Evolutionary conservation across 176 grass and related monocot species (phyloP).

Genomic region (Oryza australiensis): DNA sequence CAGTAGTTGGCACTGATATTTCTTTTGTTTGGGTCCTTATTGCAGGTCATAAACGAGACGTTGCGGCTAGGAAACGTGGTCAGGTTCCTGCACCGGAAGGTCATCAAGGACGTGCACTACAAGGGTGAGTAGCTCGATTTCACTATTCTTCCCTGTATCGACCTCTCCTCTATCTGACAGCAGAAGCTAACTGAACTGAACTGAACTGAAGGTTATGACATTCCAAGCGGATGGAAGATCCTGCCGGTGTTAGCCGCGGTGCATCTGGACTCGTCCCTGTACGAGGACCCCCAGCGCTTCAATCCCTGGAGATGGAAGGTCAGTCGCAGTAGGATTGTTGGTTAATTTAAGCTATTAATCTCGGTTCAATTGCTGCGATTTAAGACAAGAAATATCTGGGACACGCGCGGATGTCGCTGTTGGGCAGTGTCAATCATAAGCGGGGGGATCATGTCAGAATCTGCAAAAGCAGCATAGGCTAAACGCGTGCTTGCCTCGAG

Average conservation of each 20-base stretch:
- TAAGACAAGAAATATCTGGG: not conserved
- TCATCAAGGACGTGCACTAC: slow-evolving; percentile 80
- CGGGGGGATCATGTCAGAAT: not conserved
- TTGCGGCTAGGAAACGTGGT: slow-evolving; percentile 92
- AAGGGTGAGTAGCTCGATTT: slow-evolving; percentile 55
- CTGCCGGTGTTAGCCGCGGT: slow-evolving; percentile 73
- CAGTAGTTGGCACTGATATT: not conserved
- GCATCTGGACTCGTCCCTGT: slow-evolving; percentile 67
- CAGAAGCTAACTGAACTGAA: not conserved
- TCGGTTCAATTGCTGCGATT: not conserved
- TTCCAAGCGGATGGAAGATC: slow-evolving; percentile 84
- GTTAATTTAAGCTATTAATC: not conserved
- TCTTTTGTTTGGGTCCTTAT: not conserved
- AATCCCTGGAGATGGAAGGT: slow-evolving; percentile 95
- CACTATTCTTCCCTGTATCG: not conserved
- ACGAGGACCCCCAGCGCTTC: slow-evolving; percentile 69
- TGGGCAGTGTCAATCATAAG: slow-evolving; percentile 1
- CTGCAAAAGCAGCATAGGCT: slow-evolving; percentile 11
- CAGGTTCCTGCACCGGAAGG: slow-evolving; percentile 91
- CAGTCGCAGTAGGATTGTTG: slow-evolving; percentile 9
- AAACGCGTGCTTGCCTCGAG: not conserved
- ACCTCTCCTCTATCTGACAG: not conserved
- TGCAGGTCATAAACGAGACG: slow-evolving; percentile 96
- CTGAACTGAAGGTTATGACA: slow-evolving; percentile 66
- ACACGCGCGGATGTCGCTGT: not conserved